Conservation (phyloP, 306 rosid species). For the Prinsepia uniflora region DNA sequence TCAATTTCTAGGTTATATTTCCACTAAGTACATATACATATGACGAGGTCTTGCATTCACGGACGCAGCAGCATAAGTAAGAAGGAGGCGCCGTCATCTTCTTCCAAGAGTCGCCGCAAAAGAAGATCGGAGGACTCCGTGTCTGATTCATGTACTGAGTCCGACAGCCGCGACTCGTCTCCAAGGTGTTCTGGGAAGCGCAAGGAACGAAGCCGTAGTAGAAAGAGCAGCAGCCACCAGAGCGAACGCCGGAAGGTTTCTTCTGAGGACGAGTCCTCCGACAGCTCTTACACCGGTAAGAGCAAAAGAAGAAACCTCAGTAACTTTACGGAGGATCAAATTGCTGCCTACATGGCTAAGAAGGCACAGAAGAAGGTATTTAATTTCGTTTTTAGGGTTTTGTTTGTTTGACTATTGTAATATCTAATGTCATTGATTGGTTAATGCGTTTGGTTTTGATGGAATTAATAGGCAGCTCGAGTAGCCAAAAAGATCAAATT, state of each 20-base stretch:
- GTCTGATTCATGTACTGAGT: slow-evolving; percentile 27
- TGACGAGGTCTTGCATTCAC: too few species aligned
- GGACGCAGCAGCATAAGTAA: slow-evolving; percentile 35
- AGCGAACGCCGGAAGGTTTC: slow-evolving; percentile 16
- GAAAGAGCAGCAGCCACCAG: slow-evolving; percentile 30
- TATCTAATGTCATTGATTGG: slow-evolving; percentile 1
- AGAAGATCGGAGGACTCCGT: slow-evolving; percentile 41
- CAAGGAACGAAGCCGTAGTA: slow-evolving; percentile 26
- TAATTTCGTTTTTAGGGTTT: not conserved
- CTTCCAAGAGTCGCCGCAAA: slow-evolving; percentile 38
- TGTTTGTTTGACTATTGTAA: not conserved
- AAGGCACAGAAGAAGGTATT: slow-evolving; percentile 79
- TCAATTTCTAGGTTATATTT: too few species aligned
- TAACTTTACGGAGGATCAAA: slow-evolving; percentile 56
- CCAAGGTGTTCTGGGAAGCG: slow-evolving; percentile 33
- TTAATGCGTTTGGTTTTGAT: not conserved
- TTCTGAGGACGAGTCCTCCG: slow-evolving; percentile 33
- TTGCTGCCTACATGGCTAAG: slow-evolving; percentile 65
- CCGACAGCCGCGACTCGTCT: slow-evolving; percentile 35
- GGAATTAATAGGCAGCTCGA: slow-evolving; percentile 51
- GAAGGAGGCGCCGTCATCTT: slow-evolving; percentile 27
- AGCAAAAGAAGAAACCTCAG: slow-evolving; percentile 41
- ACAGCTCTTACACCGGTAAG: slow-evolving; percentile 22
- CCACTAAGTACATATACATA: too few species aligned
- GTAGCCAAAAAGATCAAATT: slow-evolving; percentile 70